Evolutionary conservation across 768 basidiomycete species (phyloP).

Genomic region (Trametes villosa): DNA sequence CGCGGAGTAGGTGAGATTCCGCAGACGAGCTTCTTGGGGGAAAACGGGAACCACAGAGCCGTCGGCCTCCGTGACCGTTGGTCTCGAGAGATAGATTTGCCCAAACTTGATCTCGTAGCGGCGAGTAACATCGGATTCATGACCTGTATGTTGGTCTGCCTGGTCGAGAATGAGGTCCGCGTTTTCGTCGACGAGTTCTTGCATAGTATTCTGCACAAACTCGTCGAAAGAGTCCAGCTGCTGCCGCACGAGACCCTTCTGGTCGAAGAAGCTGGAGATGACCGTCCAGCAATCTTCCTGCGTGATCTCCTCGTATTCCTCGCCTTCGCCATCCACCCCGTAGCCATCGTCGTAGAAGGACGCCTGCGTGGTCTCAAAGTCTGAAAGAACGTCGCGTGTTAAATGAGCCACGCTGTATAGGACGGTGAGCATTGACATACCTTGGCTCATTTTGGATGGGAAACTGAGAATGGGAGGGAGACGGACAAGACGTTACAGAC

Average conservation of each 20-base stretch:
- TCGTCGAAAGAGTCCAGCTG: conserved; percentile 99
- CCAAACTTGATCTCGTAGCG: conserved; percentile 98
- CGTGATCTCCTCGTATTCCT: conserved; percentile 76
- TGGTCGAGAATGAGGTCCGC: conserved; percentile 96
- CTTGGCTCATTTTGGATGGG: conserved; percentile 19
- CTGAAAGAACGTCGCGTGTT: neutral
- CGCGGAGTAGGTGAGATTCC: conserved; percentile 96
- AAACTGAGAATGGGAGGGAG: neutral
- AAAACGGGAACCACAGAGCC: conserved; percentile 93
- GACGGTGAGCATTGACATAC: neutral
- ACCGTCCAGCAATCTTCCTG: conserved; percentile 96
- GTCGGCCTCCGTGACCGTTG: conserved; percentile 94
- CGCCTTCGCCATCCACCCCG: conserved; percentile 55
- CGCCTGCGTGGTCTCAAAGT: conserved; percentile 30
- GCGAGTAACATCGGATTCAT: conserved; percentile 76
- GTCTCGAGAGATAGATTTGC: conserved; percentile 95
- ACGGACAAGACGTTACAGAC: neutral
- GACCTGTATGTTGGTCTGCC: conserved; percentile 93
- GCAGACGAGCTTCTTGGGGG: conserved; percentile 93
- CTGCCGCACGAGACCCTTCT: conserved; percentile 96
- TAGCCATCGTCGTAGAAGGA: conserved; percentile 60
- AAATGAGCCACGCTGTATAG: neutral
- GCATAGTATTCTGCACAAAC: conserved; percentile 99
- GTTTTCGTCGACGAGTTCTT: conserved; percentile 97
- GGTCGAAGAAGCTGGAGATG: conserved; percentile 95